Evolutionary conservation across 2,329 filamentous ascomycete genomes (phyloP).

Genomic region (Raffaelea albimanens): DNA sequence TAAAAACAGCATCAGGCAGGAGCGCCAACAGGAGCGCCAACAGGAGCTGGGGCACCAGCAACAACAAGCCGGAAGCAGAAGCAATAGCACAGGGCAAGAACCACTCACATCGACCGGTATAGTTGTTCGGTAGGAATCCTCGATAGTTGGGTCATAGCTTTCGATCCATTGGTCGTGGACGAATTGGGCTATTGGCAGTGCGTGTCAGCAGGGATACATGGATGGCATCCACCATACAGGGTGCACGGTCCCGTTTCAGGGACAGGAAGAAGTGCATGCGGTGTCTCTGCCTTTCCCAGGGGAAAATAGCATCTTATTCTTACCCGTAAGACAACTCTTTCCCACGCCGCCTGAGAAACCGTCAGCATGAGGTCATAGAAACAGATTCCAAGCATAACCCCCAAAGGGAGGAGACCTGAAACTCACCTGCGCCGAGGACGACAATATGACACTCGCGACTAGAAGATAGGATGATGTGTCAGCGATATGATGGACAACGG

Average conservation of each 20-base stretch:
- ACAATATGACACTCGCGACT: conserved; percentile 77
- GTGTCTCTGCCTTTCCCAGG: no score
- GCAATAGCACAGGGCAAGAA: background rate
- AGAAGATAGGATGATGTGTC: conserved; percentile 4
- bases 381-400: background rate
- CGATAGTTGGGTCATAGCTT: conserved; percentile 71
- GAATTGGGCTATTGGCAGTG: conserved; percentile 61
- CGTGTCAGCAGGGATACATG: conserved; percentile 11
- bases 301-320: conserved; percentile 17
- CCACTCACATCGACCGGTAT: conserved; percentile 72
- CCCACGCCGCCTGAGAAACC: conserved; percentile 64
- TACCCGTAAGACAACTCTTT: conserved; percentile 87
- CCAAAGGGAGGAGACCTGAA: conserved; percentile 5
- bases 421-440: conserved; percentile 67
- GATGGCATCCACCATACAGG: no score
- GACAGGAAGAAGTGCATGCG: background rate
- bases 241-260: conserved; percentile 1
- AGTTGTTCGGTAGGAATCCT: conserved; percentile 68
- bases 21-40: no score
- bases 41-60: background rate
- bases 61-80: background rate
- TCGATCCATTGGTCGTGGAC: conserved; percentile 94
- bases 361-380: background rate
- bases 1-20: no score
- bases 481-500: background rate